Evolutionary conservation across 257 asterid species (phyloP).

Genomic region (Solanum tarijense): DNA sequence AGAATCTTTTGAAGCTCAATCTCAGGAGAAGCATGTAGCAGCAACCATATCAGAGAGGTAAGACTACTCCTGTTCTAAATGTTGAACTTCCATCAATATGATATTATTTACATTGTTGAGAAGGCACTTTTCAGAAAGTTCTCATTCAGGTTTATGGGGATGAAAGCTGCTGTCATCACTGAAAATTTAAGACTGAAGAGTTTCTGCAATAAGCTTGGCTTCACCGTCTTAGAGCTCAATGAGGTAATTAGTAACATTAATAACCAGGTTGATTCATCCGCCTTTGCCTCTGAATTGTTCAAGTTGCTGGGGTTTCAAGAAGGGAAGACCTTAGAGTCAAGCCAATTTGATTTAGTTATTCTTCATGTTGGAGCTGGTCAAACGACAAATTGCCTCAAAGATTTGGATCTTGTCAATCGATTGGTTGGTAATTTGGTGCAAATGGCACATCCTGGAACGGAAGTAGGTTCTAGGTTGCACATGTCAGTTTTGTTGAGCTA

Average conservation of each 20-base stretch:
- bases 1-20: slow-evolving; percentile 12
- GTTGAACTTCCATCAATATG: background rate
- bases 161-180: slow-evolving; percentile 67
- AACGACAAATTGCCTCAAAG: slow-evolving; percentile 23
- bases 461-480: slow-evolving; percentile 56
- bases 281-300: slow-evolving; percentile 40
- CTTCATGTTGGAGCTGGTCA: slow-evolving; percentile 50
- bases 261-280: slow-evolving; percentile 4
- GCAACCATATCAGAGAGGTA: slow-evolving; percentile 65
- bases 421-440: slow-evolving; percentile 45
- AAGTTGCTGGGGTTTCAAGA: slow-evolving; percentile 64
- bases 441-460: slow-evolving; percentile 32
- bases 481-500: slow-evolving; percentile 66
- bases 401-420: slow-evolving; percentile 33
- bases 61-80: background rate
- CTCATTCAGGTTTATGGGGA: slow-evolving; percentile 69
- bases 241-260: slow-evolving; percentile 12
- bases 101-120: background rate
- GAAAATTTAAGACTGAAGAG: slow-evolving; percentile 33
- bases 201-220: slow-evolving; percentile 46
- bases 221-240: slow-evolving; percentile 31
- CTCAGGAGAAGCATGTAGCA: slow-evolving; percentile 14
- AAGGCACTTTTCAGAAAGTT: background rate
- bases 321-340: slow-evolving; percentile 34
- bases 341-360: slow-evolving; percentile 52